Evolutionary conservation across 768 basidiomycete species (phyloP).

Genomic region (Zangia roseola): DNA sequence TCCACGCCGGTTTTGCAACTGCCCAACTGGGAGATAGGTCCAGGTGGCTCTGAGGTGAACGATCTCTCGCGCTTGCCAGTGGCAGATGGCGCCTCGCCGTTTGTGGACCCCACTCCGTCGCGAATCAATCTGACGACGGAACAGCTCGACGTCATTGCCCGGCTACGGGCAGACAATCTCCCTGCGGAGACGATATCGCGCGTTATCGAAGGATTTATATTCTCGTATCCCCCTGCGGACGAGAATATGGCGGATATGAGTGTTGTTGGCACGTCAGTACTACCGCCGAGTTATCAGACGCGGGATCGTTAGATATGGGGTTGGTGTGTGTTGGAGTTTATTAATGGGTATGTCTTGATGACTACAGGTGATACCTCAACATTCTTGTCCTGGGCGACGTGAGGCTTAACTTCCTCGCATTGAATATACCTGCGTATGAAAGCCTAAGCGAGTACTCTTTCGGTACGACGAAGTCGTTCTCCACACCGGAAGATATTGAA

Average conservation of each 20-base stretch:
- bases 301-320: neutral
- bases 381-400: no score
- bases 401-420: no score
- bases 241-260: no score
- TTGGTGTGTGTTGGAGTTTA: no score
- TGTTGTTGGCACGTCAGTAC: neutral
- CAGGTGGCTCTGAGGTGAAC: no score
- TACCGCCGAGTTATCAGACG: conserved; percentile 22
- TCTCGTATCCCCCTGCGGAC: neutral
- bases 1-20: neutral
- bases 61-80: no score
- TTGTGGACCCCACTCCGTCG: neutral
- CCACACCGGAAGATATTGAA: no score
- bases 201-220: conserved; percentile 10
- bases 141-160: conserved; percentile 13
- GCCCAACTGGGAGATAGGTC: neutral
- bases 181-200: conserved; percentile 15
- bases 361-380: no score
- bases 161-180: conserved; percentile 2
- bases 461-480: no score
- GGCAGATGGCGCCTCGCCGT: neutral
- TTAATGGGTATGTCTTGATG: no score
- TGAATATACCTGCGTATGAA: no score
- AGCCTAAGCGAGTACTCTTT: no score
- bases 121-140: conserved; percentile 8